Percentiles rank a stretch among this genome's conserved stretches.
Conservation (phyloP, 2,329 filamentous ascomycete genomes). For the Aspergillus sp. region DNA sequence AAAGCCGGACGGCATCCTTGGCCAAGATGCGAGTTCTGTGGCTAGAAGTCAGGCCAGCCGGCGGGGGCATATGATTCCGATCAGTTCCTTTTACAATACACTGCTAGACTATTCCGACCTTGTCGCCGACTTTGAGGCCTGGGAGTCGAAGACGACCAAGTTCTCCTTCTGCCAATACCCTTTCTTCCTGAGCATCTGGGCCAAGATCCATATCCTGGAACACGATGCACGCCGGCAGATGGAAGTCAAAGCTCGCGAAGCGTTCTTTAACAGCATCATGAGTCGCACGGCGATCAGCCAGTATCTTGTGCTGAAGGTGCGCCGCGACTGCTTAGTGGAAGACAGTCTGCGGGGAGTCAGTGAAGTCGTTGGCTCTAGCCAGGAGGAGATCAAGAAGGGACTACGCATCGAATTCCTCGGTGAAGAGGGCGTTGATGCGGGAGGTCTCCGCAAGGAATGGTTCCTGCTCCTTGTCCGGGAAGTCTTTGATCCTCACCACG, state of each 20-base stretch:
- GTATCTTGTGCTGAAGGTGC: constrained; percentile 73
- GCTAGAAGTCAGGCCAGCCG: constrained; percentile 47
- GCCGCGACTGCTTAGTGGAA: constrained; percentile 82
- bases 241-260: constrained; percentile 82
- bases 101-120: constrained; percentile 85
- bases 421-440: constrained; percentile 89
- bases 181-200: constrained; percentile 86
- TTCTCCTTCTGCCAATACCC: constrained; percentile 93
- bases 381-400: constrained; percentile 87
- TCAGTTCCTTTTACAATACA: constrained; percentile 84
- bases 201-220: constrained; percentile 87
- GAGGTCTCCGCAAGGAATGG: constrained; percentile 91
- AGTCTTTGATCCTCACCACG: constrained; percentile 87
- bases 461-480: constrained; percentile 85
- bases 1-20: constrained; percentile 36
- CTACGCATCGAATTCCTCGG: constrained; percentile 81
- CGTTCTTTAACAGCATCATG: constrained; percentile 87
- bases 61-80: constrained; percentile 70
- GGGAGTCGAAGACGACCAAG: constrained; percentile 72
- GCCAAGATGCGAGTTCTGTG: constrained; percentile 38
- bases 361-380: constrained; percentile 76
- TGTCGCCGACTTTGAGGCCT: constrained; percentile 80
- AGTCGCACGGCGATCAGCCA: constrained; percentile 72
- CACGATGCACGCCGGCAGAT: constrained; percentile 86
- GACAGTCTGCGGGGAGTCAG: constrained; percentile 84